phyloP scores from a whole-genome alignment of 768 basidiomycete genomes.

The Fomitopsis pulvina region DNA sequence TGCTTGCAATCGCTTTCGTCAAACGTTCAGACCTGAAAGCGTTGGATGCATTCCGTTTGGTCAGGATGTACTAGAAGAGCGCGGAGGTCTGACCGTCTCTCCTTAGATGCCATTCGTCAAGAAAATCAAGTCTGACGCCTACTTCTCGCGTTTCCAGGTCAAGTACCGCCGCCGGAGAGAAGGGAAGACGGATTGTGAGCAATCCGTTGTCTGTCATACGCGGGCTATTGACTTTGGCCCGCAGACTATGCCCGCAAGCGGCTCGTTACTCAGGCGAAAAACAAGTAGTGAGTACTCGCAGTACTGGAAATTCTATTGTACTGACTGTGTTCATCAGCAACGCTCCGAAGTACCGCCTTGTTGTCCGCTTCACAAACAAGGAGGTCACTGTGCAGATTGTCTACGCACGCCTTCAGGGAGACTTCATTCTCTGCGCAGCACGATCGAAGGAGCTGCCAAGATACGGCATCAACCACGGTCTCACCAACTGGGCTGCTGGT shows the following conservation, averaged over 20 bases:
- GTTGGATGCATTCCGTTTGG: slow-evolving; percentile 25
- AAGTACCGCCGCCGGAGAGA: slow-evolving; percentile 97
- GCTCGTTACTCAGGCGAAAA: slow-evolving; percentile 96
- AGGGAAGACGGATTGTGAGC: slow-evolving; percentile 93
- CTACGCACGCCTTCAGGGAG: slow-evolving; percentile 96
- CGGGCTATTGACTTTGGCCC: background rate
- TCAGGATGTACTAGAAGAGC: slow-evolving; percentile 21
- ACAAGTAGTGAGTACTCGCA: slow-evolving; percentile 78
- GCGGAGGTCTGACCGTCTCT: slow-evolving; percentile 2
- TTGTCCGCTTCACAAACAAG: slow-evolving; percentile 98
- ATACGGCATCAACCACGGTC: slow-evolving; percentile 96
- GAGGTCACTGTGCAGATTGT: slow-evolving; percentile 92
- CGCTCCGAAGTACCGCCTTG: slow-evolving; percentile 96
- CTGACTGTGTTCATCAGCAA: slow-evolving; percentile 44
- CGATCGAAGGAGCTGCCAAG: slow-evolving; percentile 86
- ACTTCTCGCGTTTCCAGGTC: slow-evolving; percentile 98
- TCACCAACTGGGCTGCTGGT: slow-evolving; percentile 99
- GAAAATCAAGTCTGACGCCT: slow-evolving; percentile 91
- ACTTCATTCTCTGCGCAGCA: slow-evolving; percentile 87
- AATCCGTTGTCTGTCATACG: background rate
- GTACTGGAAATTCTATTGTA: background rate
- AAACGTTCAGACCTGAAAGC: background rate
- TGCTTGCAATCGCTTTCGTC: background rate
- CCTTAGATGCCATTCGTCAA: slow-evolving; percentile 93
- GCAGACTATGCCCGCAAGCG: slow-evolving; percentile 97